phyloP scores from a whole-genome alignment of 257 asterid genomes.

The Solanum habrochaites region DNA sequence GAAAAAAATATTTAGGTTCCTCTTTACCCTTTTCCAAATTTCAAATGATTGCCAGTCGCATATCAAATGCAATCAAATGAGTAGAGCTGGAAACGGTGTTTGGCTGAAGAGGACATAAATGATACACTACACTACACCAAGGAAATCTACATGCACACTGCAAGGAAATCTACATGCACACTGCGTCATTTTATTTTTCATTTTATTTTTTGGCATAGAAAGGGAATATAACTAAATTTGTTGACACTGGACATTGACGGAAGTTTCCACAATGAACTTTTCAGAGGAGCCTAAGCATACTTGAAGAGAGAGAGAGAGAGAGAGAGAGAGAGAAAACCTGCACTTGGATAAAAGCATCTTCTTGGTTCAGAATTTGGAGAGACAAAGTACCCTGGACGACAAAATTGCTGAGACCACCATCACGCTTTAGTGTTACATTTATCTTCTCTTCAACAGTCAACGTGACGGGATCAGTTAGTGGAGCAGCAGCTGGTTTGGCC shows the following conservation, averaged over 20 bases:
- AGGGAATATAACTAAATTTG: neutral
- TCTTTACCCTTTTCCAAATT: neutral
- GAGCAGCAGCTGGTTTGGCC: slow-evolving; percentile 54
- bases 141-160: neutral
- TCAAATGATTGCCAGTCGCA: neutral
- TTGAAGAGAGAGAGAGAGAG: neutral
- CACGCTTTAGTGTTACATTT: slow-evolving; percentile 56
- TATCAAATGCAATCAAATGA: neutral
- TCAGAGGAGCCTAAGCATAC: neutral
- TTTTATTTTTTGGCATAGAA: neutral
- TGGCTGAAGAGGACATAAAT: neutral
- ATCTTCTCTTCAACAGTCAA: slow-evolving; percentile 79
- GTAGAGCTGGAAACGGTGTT: neutral
- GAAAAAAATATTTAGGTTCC: neutral
- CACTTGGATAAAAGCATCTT: slow-evolving; percentile 83
- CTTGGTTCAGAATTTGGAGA: slow-evolving; percentile 76
- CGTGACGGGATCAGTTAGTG: slow-evolving; percentile 81
- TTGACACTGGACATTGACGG: neutral
- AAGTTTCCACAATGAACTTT: neutral
- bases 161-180: neutral
- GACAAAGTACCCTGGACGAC: slow-evolving; percentile 82
- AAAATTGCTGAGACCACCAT: slow-evolving; percentile 79
- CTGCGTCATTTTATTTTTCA: neutral
- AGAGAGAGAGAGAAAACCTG: slow-evolving; percentile 38
- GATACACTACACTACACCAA: neutral